Percentiles rank a stretch among this genome's conserved stretches.
These are phyloP conservation scores for Samsoniella hepiali DNA, from an alignment of 2,329 filamentous ascomycete species.

Conservation along the genomic window DNA sequence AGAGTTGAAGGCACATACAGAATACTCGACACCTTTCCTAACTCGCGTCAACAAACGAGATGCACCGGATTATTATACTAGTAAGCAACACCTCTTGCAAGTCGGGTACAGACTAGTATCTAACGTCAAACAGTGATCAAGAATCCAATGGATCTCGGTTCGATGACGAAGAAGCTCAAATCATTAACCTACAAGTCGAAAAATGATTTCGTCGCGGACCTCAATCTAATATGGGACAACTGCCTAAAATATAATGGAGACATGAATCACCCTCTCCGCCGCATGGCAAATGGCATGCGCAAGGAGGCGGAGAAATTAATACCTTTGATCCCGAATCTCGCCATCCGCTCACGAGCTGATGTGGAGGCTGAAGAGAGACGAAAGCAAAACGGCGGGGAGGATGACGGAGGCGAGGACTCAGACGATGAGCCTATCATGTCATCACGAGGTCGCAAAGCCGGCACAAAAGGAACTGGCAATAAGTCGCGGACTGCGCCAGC, in stretches of 20 bases:
- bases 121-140: conserved; percentile 67
- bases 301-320: conserved; percentile 97
- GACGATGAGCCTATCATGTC: conserved; percentile 99
- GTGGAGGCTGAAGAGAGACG: conserved; percentile 85
- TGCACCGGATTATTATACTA: conserved; percentile 88
- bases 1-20: conserved; percentile 93
- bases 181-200: conserved; percentile 79
- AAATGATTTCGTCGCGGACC: conserved; percentile 87
- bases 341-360: conserved; percentile 85
- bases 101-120: conserved; percentile 26
- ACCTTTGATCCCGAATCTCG: conserved; percentile 88
- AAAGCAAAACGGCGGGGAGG: conserved; percentile 79
- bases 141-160: conserved; percentile 94
- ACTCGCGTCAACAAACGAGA: conserved; percentile 95
- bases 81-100: conserved; percentile 51
- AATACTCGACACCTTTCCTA: conserved; percentile 94
- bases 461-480: conserved; percentile 67
- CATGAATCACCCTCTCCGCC: conserved; percentile 78
- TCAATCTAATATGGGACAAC: conserved; percentile 96
- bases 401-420: conserved; percentile 83
- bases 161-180: conserved; percentile 97
- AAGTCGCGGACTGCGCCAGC: conserved; percentile 71
- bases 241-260: conserved; percentile 95
- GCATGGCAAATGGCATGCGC: conserved; percentile 93
- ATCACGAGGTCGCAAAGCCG: conserved; percentile 82